phyloP scores from a whole-genome alignment of 768 basidiomycete genomes.

The Psilocybe sp. region DNA sequence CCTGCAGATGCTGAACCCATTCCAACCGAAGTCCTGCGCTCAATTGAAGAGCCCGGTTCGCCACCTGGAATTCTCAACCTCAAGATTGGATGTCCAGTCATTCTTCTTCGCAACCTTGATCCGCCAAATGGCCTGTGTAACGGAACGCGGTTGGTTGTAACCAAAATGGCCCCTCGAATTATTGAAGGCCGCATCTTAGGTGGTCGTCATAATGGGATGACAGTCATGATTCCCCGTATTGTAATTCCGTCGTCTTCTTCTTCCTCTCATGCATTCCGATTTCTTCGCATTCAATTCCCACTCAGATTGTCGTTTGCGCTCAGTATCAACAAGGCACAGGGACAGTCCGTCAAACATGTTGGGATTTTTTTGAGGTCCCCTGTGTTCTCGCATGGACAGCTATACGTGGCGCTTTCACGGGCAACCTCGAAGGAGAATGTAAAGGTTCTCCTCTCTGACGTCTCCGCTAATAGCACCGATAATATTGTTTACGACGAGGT shows the following conservation, averaged over 20 bases:
- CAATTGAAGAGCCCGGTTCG: constrained; percentile 34
- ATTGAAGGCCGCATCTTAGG: constrained; percentile 28
- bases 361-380: constrained; percentile 28
- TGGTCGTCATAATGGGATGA: constrained; percentile 25
- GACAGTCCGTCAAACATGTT: constrained; percentile 32
- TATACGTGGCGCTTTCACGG: constrained; percentile 34
- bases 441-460: too few species aligned
- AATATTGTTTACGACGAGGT: too few species aligned
- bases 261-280: background rate
- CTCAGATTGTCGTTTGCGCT: constrained; percentile 35
- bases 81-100: constrained; percentile 29
- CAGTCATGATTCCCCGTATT: constrained; percentile 29
- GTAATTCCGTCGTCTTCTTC: background rate
- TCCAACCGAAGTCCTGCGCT: constrained; percentile 36
- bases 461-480: too few species aligned
- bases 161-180: constrained; percentile 17
- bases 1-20: too few species aligned
- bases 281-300: constrained; percentile 6
- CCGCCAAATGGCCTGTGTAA: constrained; percentile 27
- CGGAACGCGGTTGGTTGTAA: constrained; percentile 29
- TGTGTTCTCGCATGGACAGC: constrained; percentile 37
- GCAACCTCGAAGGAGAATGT: too few species aligned
- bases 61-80: constrained; percentile 34
- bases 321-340: constrained; percentile 38
- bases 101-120: constrained; percentile 34